These are phyloP conservation scores for Diplodia seriata DNA, from an alignment of 2,329 filamentous ascomycete genomes.

Conservation along the genomic window DNA sequence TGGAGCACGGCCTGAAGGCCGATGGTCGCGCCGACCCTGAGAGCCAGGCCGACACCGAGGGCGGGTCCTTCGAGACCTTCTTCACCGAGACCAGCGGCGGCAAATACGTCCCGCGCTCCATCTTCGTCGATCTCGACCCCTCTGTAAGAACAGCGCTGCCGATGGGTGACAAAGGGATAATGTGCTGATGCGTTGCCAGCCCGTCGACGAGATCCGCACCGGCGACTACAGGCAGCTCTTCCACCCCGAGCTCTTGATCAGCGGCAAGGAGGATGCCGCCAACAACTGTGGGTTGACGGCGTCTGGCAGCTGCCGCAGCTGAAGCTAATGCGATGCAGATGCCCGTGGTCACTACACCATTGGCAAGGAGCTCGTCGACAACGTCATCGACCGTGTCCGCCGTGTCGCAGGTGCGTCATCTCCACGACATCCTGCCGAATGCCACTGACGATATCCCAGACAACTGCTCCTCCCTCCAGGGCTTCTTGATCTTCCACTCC, in stretches of 20 bases:
- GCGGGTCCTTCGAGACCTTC: conserved; percentile 96
- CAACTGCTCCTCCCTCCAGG: conserved; percentile 97
- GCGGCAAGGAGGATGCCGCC: conserved; percentile 99
- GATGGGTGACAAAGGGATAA: background rate
- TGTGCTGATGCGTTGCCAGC: conserved; percentile 28
- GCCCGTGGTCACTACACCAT: conserved; percentile 99
- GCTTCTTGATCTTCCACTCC: conserved; percentile 99
- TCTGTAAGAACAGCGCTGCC: conserved; percentile 65
- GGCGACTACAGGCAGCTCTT: conserved; percentile 95
- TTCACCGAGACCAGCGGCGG: conserved; percentile 99
- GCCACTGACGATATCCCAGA: conserved; percentile 54
- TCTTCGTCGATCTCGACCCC: conserved; percentile 99
- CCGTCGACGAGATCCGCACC: conserved; percentile 96
- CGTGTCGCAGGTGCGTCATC: conserved; percentile 71
- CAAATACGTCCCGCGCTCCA: conserved; percentile 98
- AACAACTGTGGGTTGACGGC: conserved; percentile 71
- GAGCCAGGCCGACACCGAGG: conserved; percentile 75
- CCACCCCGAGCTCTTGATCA: conserved; percentile 99
- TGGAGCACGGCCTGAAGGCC: conserved; percentile 72
- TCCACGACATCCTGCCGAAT: background rate
- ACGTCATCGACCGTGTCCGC: conserved; percentile 96
- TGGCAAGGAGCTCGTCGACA: conserved; percentile 98
- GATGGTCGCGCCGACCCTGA: conserved; percentile 67
- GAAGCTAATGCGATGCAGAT: conserved; percentile 57
- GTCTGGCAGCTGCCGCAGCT: background rate